These are phyloP conservation scores for Tetrapyrgos nigripes DNA, from an alignment of 1,284 basidiomycete genomes.

Conservation along the genomic window DNA sequence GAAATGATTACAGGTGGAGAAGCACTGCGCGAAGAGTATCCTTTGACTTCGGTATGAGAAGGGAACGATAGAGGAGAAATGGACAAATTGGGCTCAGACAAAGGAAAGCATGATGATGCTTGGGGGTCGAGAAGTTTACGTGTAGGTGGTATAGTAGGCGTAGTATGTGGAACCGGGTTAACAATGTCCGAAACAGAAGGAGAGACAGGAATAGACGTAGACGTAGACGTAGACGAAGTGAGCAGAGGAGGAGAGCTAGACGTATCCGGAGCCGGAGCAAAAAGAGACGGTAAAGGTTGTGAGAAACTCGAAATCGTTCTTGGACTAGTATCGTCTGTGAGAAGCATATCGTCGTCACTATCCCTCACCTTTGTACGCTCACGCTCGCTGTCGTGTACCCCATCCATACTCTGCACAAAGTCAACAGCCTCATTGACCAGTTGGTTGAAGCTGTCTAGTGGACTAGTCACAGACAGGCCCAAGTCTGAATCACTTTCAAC, in stretches of 20 bases:
- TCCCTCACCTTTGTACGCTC: background rate
- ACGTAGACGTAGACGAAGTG: background rate
- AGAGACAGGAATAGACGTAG: no score
- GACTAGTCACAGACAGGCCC: background rate
- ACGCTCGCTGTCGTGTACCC: background rate
- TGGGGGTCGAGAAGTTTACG: no score
- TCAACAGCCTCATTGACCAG: background rate
- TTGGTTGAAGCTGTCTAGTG: background rate
- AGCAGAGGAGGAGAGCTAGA: no score
- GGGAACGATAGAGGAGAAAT: no score
- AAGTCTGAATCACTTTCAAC: background rate
- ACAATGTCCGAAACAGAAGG: no score
- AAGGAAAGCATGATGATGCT: no score
- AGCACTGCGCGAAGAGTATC: no score
- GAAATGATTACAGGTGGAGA: no score
- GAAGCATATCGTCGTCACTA: background rate
- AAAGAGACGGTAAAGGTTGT: background rate
- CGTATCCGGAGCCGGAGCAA: background rate
- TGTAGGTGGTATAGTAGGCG: no score
- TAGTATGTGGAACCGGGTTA: no score
- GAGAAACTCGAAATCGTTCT: background rate
- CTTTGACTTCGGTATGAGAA: no score
- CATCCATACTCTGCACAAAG: background rate
- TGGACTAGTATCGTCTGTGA: background rate
- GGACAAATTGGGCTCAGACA: no score